A percentile compares a stretch with the other conserved stretches of the same genome.
Conservation (phyloP, 2,329 filamentous ascomycete species). For the Geoglossum cookeanum region DNA sequence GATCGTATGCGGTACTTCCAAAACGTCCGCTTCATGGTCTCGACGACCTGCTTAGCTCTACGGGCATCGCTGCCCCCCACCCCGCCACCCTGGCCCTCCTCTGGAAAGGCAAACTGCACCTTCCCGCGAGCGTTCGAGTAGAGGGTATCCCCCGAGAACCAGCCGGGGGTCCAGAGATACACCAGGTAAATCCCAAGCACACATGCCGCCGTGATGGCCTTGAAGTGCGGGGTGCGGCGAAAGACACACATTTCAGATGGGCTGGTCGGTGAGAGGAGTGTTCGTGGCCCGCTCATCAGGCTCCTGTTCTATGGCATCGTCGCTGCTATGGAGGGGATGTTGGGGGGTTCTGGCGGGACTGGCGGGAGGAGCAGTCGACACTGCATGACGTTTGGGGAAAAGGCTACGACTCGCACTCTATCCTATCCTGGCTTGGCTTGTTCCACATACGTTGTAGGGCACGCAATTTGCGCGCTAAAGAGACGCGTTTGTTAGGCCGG, state of each 20-base stretch:
- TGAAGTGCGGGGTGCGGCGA: not conserved
- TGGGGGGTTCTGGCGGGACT: too few relatives aligned
- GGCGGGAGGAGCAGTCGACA: too few relatives aligned
- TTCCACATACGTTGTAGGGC: too few relatives aligned
- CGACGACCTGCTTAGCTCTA: slow-evolving; percentile 14
- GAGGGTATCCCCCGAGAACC: not conserved
- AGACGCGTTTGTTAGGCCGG: too few relatives aligned
- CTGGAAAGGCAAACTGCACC: slow-evolving; percentile 9
- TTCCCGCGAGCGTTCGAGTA: not conserved
- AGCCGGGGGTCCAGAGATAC: not conserved
- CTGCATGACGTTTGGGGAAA: too few relatives aligned
- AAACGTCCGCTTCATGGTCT: slow-evolving; percentile 23
- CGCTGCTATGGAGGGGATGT: too few relatives aligned
- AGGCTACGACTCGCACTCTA: too few relatives aligned
- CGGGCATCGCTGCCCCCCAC: slow-evolving; percentile 7
- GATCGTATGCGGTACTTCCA: slow-evolving; percentile 21
- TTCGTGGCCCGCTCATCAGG: too few relatives aligned
- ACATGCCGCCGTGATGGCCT: not conserved
- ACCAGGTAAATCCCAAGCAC: not conserved
- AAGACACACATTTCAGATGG: not conserved
- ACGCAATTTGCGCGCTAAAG: too few relatives aligned
- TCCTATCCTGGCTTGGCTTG: too few relatives aligned
- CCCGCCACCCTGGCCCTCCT: slow-evolving; percentile 4
- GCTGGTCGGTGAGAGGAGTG: not conserved
- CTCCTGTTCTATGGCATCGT: too few relatives aligned